A percentile compares a stretch with the other conserved stretches of the same genome.
These are phyloP conservation scores for Talaromyces sp. DNA, from an alignment of 2,329 filamentous ascomycete genomes.

Conservation along the genomic window DNA sequence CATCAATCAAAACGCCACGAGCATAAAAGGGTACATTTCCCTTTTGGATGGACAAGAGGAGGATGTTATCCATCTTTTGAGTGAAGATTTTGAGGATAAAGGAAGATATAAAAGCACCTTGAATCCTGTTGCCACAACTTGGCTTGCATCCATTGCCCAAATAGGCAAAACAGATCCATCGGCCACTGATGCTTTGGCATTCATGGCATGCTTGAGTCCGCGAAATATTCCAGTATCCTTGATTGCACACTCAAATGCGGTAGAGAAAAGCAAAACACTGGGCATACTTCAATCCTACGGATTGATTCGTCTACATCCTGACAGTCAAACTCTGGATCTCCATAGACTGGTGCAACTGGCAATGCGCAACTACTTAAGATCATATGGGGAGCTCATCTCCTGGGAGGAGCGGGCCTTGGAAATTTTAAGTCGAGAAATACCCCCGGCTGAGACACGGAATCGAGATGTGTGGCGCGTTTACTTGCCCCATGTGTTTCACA, in stretches of 20 bases:
- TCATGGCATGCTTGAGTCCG: conserved; percentile 34
- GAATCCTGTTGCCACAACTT: conserved; percentile 39
- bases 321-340: conserved; percentile 19
- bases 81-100: conserved; percentile 34
- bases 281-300: conserved; percentile 14
- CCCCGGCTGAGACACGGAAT: too few relatives aligned
- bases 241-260: conserved; percentile 5
- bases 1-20: conserved; percentile 28
- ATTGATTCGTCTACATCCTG: background rate
- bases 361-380: conserved; percentile 28
- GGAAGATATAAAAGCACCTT: conserved; percentile 27
- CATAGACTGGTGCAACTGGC: conserved; percentile 36
- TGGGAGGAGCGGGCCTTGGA: background rate
- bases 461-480: background rate
- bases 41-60: conserved; percentile 27
- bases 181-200: conserved; percentile 28
- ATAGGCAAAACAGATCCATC: conserved; percentile 20
- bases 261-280: conserved; percentile 17
- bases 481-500: background rate
- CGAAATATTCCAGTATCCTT: conserved; percentile 31
- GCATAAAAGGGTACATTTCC: conserved; percentile 13
- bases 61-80: conserved; percentile 27
- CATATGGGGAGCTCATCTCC: background rate
- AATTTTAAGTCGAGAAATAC: too few relatives aligned
- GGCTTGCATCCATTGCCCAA: conserved; percentile 38